These are phyloP conservation scores for Penicillium manginii DNA, from an alignment of 495 filamentous ascomycete genomes.

Conservation along the genomic window DNA sequence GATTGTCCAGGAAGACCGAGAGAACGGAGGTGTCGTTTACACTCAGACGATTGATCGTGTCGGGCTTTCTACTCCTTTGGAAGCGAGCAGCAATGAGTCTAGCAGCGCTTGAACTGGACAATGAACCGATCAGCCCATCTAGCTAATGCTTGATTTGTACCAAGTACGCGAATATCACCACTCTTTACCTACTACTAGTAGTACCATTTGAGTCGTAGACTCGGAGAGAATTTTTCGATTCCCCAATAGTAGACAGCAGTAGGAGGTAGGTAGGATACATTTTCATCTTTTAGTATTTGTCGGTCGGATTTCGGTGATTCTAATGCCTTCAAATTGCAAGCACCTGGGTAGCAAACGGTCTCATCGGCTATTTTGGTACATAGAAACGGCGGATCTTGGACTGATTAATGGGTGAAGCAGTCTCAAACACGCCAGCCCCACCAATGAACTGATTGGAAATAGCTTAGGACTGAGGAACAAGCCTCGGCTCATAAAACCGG, in stretches of 20 bases:
- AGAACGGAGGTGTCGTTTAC: slow-evolving; percentile 37
- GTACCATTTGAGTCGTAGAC: too few relatives aligned
- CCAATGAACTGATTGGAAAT: not conserved
- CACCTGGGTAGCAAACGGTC: too few relatives aligned
- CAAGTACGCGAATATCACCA: not conserved
- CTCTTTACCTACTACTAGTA: not conserved
- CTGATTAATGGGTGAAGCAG: not conserved
- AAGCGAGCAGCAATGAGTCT: not conserved
- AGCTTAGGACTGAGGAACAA: not conserved
- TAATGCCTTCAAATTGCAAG: too few relatives aligned
- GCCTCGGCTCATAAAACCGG: not conserved
- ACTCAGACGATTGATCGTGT: slow-evolving; percentile 41
- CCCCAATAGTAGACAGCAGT: too few relatives aligned
- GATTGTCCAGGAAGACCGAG: slow-evolving; percentile 38
- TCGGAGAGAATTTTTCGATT: too few relatives aligned
- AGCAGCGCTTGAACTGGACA: not conserved
- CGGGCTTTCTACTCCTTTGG: slow-evolving; percentile 35
- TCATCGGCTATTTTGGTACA: too few relatives aligned
- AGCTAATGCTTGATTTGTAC: not conserved
- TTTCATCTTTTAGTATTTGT: too few relatives aligned
- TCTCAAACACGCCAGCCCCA: not conserved
- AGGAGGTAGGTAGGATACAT: too few relatives aligned
- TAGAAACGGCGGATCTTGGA: too few relatives aligned
- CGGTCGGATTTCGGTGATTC: too few relatives aligned
- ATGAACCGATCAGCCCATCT: too few relatives aligned